Evolutionary conservation across 306 rosid species (phyloP).

Genomic region (Fragaria iinumae): DNA sequence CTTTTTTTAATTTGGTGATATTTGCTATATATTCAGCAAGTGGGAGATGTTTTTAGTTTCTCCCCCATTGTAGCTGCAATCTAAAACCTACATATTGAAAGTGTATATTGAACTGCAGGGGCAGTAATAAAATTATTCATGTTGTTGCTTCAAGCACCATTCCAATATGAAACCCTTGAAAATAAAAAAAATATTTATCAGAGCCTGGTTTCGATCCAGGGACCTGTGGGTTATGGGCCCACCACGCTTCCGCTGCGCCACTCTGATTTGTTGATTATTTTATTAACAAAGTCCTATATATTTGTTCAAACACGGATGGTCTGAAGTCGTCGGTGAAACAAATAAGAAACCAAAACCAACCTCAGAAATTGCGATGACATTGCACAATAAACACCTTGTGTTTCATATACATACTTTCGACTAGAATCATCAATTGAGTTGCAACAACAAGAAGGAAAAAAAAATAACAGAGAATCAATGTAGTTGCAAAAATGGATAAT

Average conservation of each 20-base stretch:
- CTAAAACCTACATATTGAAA: neutral
- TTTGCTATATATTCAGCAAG: neutral
- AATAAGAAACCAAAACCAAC: neutral
- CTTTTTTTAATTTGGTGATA: constrained; percentile 9
- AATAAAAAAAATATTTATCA: neutral
- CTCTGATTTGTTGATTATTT: constrained; percentile 15
- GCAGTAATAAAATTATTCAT: neutral
- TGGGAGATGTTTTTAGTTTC: constrained; percentile 34
- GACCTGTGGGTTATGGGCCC: constrained; percentile 42
- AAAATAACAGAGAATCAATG: neutral
- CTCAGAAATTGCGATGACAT: neutral
- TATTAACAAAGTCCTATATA: too few species aligned
- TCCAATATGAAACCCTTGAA: too few species aligned
- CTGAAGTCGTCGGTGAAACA: neutral
- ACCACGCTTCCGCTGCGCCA: constrained; percentile 40
- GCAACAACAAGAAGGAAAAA: neutral
- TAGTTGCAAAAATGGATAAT: neutral
- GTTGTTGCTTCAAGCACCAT: neutral
- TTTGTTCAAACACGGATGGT: neutral
- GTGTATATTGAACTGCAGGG: neutral
- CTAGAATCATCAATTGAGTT: neutral
- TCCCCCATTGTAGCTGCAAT: constrained; percentile 13
- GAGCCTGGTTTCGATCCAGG: constrained; percentile 41
- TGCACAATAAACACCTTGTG: neutral
- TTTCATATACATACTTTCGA: neutral